A percentile compares a stretch with the other conserved stretches of the same genome.
phyloP scores from a whole-genome alignment of 1,139 yeast species.

The Pichia sp. region DNA sequence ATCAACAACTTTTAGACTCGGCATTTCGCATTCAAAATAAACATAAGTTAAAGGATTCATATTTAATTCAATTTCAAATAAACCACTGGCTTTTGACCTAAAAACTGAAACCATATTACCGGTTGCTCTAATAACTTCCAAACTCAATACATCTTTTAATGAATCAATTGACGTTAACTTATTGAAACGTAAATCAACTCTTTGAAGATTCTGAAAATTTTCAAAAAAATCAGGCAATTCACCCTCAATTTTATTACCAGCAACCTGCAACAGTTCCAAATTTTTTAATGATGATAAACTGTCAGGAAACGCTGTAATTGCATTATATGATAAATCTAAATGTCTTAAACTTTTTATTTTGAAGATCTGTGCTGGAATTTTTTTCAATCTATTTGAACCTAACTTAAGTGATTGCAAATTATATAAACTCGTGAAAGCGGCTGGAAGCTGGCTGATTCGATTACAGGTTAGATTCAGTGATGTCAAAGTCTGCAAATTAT shows the following conservation, averaged over 20 bases:
- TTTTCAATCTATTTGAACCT: constrained; percentile 70
- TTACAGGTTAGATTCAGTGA: constrained; percentile 64
- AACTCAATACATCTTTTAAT: constrained; percentile 54
- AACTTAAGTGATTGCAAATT: constrained; percentile 59
- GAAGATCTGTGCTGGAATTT: constrained; percentile 66
- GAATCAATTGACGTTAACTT: constrained; percentile 58
- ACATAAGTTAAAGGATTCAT: constrained; percentile 55
- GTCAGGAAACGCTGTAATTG: constrained; percentile 48
- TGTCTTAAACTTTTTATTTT: constrained; percentile 54
- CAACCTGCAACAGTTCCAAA: constrained; percentile 63
- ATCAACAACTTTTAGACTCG: constrained; percentile 64
- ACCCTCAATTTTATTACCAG: constrained; percentile 64
- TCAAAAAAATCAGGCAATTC: constrained; percentile 50
- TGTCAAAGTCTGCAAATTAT: constrained; percentile 48
- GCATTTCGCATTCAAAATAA: constrained; percentile 46
- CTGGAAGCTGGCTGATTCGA: constrained; percentile 61
- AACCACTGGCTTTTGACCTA: constrained; percentile 51
- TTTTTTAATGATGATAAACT: constrained; percentile 52
- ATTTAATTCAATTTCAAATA: constrained; percentile 44
- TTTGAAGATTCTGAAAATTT: constrained; percentile 50
- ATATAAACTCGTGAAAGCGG: constrained; percentile 48
- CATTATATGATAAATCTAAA: constrained; percentile 79
- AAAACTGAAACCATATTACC: constrained; percentile 74
- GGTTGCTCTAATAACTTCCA: constrained; percentile 61
- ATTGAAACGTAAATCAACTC: constrained; percentile 76